A percentile compares a stretch with the other conserved stretches of the same genome.
Evolutionary conservation across 257 asterid genomes (phyloP).

Genomic region (Plantago ovata): DNA sequence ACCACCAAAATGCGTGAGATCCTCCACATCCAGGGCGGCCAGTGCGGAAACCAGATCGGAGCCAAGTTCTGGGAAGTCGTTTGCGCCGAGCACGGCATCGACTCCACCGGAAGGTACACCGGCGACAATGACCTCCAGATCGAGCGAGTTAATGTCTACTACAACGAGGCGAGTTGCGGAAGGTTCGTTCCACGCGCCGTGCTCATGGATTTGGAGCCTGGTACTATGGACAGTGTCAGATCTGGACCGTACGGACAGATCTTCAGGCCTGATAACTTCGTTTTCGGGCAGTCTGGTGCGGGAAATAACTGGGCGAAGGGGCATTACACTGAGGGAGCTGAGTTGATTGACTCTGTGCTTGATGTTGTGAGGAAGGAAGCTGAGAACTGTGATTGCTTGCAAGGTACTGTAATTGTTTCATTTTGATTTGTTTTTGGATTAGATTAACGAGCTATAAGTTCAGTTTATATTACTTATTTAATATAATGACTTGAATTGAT

Average conservation of each 20-base stretch:
- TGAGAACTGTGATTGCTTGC: conserved; percentile 73
- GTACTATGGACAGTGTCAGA: conserved; percentile 80
- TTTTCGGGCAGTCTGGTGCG: conserved; percentile 72
- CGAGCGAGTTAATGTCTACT: conserved; percentile 74
- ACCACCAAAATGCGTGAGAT: conserved; percentile 59
- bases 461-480: no score
- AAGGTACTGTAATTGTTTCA: conserved; percentile 32
- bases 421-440: background rate
- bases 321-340: conserved; percentile 78
- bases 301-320: conserved; percentile 92
- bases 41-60: conserved; percentile 84
- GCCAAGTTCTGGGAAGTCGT: conserved; percentile 74
- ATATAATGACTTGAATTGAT: no score
- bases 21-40: conserved; percentile 82
- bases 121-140: conserved; percentile 65
- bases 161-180: conserved; percentile 76
- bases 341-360: conserved; percentile 70
- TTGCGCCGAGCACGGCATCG: conserved; percentile 69
- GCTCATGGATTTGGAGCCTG: conserved; percentile 79
- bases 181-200: conserved; percentile 82
- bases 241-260: conserved; percentile 73
- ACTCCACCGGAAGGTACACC: conserved; percentile 65
- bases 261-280: conserved; percentile 62
- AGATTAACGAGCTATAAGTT: background rate
- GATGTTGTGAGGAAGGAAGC: conserved; percentile 82